Base-by-base conservation (phyloP, 768 basidiomycete species). In the Hemileccinum impolitum region DNA sequence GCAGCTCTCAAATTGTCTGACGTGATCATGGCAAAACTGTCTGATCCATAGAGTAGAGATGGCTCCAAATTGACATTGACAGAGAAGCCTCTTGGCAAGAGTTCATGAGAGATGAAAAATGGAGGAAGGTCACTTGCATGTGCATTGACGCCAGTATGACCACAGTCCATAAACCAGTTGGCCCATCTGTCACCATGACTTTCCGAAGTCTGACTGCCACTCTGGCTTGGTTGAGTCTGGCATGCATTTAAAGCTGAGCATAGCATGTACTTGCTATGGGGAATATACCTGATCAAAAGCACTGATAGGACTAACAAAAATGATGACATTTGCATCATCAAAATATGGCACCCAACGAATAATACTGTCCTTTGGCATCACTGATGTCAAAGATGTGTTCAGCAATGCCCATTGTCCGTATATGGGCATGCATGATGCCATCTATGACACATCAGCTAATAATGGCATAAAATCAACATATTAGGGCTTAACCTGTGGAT, bases 351-450 rank as follows among this genome's bases (percentile, higher is more conserved):
- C 83, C 86, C 86, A n/a, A 88, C 2, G 82, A 77, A 62, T 87
- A 84, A 37, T 87, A 76, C 59, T 86, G 84, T 26, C 84, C 83
- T 51, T 84, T 72, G 38, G 82, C 82, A 40, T 84, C 81, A 19
- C n/a, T n/a, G n/a, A 92, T 84, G 47, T 89, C 87, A 57, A 92
- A 92, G 26, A 83, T 73, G 56, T 92, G 89, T 65, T 92, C 90
- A 0, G 87, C 78, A 4, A 93, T 85, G 1, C 90, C 90, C 84
- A 93, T 90, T 6, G 90, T 93, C 62, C 91, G 91, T 45, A 93
- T 86, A 32, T 90, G 85, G n/a, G 88, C 89, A 61, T 90, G 88
- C 15, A 93, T 73, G 48, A 93, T 90, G 60, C 92, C 90, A 65
- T 92, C 90, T 89, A 51, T 19, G 8, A 31, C 45, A 38, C 42